phyloP scores from a whole-genome alignment of 176 grass and related monocot species.

The Hordeum marinum region DNA sequence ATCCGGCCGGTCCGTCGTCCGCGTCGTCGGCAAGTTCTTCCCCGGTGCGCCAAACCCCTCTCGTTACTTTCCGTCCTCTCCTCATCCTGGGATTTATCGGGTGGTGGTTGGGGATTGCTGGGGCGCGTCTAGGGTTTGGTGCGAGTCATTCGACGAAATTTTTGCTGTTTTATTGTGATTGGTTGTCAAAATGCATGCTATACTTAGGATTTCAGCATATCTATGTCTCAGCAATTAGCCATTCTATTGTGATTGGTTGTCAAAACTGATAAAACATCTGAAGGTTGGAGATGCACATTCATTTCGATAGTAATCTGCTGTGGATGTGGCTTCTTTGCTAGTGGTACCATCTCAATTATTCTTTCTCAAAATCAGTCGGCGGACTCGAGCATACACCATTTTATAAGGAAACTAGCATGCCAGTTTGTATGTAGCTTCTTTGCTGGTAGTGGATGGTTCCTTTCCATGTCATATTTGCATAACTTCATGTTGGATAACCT shows the following conservation, averaged over 20 bases:
- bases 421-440: background rate
- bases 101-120: background rate
- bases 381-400: background rate
- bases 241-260: no score
- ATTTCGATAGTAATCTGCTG: background rate
- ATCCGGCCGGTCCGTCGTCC: constrained; percentile 51
- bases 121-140: background rate
- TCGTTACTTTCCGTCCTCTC: background rate
- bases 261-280: background rate
- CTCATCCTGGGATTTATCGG: background rate
- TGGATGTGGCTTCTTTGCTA: background rate
- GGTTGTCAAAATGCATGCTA: no score
- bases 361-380: background rate
- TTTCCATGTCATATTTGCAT: background rate
- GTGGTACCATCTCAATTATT: background rate
- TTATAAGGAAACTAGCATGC: no score
- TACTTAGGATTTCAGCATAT: no score
- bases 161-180: background rate
- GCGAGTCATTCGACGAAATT: background rate
- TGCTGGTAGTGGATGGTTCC: background rate
- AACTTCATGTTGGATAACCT: background rate
- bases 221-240: background rate
- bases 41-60: constrained; percentile 39
- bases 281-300: background rate
- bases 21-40: constrained; percentile 85